phyloP scores from a whole-genome alignment of 495 filamentous ascomycete genomes.

The Penicillium subrubescens region DNA sequence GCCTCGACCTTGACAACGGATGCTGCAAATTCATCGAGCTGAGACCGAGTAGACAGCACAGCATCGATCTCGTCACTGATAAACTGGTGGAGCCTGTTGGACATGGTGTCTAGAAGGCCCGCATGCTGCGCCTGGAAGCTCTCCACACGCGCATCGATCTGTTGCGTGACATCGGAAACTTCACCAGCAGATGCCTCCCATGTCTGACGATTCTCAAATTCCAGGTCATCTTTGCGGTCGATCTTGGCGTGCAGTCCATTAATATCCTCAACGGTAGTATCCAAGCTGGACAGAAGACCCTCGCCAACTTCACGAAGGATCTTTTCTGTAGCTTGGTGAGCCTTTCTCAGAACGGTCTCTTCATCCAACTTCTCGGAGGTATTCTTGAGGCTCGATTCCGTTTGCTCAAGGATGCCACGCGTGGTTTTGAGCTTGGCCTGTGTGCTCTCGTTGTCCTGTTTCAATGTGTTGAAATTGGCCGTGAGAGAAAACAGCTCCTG shows the following conservation, averaged over 20 bases:
- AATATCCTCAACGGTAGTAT: constrained; percentile 76
- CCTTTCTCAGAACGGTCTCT: constrained; percentile 76
- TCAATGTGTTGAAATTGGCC: constrained; percentile 78
- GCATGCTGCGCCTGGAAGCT: constrained; percentile 71
- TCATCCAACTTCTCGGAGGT: constrained; percentile 77
- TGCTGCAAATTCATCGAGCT: constrained; percentile 66
- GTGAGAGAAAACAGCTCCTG: constrained; percentile 87
- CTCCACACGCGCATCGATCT: constrained; percentile 72
- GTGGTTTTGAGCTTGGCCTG: constrained; percentile 73
- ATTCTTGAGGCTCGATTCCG: constrained; percentile 75
- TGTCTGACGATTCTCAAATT: constrained; percentile 69
- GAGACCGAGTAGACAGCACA: constrained; percentile 63
- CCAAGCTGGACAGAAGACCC: constrained; percentile 73
- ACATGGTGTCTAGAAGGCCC: constrained; percentile 63
- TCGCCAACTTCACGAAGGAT: constrained; percentile 70
- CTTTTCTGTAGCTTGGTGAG: constrained; percentile 83
- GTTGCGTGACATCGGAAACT: constrained; percentile 70
- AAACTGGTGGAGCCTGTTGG: constrained; percentile 69
- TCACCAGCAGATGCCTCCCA: constrained; percentile 78
- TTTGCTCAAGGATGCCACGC: constrained; percentile 78
- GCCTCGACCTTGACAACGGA: constrained; percentile 66
- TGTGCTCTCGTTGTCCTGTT: constrained; percentile 81
- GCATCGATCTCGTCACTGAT: constrained; percentile 70
- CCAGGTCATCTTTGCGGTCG: constrained; percentile 78
- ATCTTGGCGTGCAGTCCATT: constrained; percentile 80